phyloP scores from a whole-genome alignment of 2,329 filamentous ascomycete genomes.

The Fusarium tricinctum region DNA sequence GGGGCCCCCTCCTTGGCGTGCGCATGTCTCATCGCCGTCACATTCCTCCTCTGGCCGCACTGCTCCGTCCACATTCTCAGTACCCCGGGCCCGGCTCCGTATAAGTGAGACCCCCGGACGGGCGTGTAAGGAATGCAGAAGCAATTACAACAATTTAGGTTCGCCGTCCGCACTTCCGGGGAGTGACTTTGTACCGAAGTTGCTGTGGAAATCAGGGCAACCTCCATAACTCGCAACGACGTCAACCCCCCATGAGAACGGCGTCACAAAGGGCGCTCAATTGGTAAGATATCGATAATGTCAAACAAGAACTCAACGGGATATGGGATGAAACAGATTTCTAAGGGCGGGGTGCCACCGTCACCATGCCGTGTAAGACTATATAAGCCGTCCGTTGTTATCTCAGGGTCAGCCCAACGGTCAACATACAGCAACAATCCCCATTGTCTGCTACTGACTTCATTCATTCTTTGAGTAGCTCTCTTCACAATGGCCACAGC shows the following conservation, averaged over 20 bases:
- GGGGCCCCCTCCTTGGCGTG: constrained; percentile 18
- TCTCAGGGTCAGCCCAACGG: constrained; percentile 42
- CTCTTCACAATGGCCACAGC: constrained; percentile 23
- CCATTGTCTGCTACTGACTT: constrained; percentile 29
- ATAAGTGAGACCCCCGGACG: constrained; percentile 20
- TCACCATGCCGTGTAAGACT: constrained; percentile 34
- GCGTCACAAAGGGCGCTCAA: constrained; percentile 15
- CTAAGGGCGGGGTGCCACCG: constrained; percentile 31
- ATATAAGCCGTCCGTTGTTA: constrained; percentile 40
- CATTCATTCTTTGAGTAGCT: constrained; percentile 1
- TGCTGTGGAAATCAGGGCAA: constrained; percentile 43
- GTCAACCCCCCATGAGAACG: constrained; percentile 27
- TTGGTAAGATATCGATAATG: constrained; percentile 24
- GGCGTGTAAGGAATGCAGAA: constrained; percentile 45
- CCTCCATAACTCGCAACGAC: constrained; percentile 32
- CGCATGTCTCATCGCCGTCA: constrained; percentile 42
- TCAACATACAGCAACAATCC: constrained; percentile 32
- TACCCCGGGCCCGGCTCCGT: constrained; percentile 43
- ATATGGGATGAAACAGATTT: constrained; percentile 35
- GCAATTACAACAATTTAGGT: constrained; percentile 31
- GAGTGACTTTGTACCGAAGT: constrained; percentile 23
- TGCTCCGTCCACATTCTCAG: constrained; percentile 46
- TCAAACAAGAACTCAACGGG: neutral
- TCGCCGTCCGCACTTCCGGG: constrained; percentile 22
- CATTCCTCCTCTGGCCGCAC: constrained; percentile 42